Percentiles rank a stretch among this genome's conserved stretches.
These are phyloP conservation scores for Clonostachys rosea DNA, from an alignment of 2,329 filamentous ascomycete species.

Conservation along the genomic window DNA sequence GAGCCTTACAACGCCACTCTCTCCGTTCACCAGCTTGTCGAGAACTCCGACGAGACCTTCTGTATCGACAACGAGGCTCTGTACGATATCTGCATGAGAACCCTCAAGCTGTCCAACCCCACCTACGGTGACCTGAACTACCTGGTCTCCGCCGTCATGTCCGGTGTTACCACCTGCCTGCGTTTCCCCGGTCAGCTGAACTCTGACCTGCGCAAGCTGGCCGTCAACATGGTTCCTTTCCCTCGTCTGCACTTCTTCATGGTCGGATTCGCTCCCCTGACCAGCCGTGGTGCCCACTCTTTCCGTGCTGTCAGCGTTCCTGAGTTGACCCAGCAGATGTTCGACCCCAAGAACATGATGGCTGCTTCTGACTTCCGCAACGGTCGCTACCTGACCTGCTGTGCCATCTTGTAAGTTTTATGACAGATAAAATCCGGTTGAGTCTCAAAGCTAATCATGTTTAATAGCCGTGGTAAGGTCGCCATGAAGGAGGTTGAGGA, in stretches of 20 bases:
- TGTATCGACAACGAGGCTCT: slow-evolving; percentile 99
- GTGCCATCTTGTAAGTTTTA: slow-evolving; percentile 80
- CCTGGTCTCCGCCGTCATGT: slow-evolving; percentile 99
- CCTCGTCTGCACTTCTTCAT: slow-evolving; percentile 99
- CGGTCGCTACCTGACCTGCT: slow-evolving; percentile 99
- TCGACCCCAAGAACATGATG: slow-evolving; percentile 99
- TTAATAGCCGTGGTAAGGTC: slow-evolving; percentile 84
- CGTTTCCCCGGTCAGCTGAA: slow-evolving; percentile 99
- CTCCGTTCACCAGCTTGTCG: slow-evolving; percentile 97
- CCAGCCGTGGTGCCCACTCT: slow-evolving; percentile 76
- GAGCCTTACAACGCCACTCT: slow-evolving; percentile 99
- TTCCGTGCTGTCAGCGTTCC: slow-evolving; percentile 98
- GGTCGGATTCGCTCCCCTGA: slow-evolving; percentile 98
- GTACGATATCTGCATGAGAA: slow-evolving; percentile 99
- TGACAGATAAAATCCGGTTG: neutral
- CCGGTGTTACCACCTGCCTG: slow-evolving; percentile 95
- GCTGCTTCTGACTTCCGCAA: slow-evolving; percentile 99
- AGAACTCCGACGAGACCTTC: slow-evolving; percentile 99
- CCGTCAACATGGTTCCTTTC: slow-evolving; percentile 99
- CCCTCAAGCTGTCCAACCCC: slow-evolving; percentile 96
- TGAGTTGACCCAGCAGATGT: slow-evolving; percentile 99
- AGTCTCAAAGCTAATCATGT: slow-evolving; percentile 5
- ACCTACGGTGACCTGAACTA: slow-evolving; percentile 99
- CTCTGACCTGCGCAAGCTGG: slow-evolving; percentile 98
- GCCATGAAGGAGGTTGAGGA: slow-evolving; percentile 99